A percentile compares a stretch with the other conserved stretches of the same genome.
Evolutionary conservation across 2,329 filamentous ascomycete species (phyloP).

Genomic region (Dothiorella sarmentorum): DNA sequence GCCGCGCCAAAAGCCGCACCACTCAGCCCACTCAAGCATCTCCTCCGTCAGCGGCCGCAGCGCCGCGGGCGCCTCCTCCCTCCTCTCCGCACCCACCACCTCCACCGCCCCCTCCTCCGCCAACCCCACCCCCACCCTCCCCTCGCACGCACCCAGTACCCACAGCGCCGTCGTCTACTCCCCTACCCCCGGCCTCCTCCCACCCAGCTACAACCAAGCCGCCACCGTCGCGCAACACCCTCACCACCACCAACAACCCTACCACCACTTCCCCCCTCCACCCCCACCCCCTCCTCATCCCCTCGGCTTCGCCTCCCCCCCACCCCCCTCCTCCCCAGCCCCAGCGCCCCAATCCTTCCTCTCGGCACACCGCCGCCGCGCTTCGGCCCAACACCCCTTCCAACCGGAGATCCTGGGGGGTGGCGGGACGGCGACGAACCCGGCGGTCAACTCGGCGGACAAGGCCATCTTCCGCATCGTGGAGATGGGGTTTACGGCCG

Average conservation of each 20-base stretch:
- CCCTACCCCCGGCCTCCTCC: background rate
- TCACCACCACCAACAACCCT: background rate
- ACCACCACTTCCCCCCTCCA: background rate
- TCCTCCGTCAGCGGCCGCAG: background rate
- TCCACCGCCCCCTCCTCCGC: background rate
- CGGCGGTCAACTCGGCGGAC: slow-evolving; percentile 53
- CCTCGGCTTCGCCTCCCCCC: background rate
- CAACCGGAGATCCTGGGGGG: slow-evolving; percentile 26
- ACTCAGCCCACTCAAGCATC: background rate
- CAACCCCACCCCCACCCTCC: background rate
- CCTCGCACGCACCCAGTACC: background rate
- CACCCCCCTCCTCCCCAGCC: background rate
- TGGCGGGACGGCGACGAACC: slow-evolving; percentile 24
- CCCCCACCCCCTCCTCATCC: background rate
- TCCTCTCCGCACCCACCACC: background rate
- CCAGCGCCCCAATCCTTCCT: background rate
- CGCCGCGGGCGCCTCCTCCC: background rate
- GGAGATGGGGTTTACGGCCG: slow-evolving; percentile 57
- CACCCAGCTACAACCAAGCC: background rate
- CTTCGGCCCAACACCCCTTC: slow-evolving; percentile 29
- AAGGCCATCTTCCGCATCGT: slow-evolving; percentile 56
- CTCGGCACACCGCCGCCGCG: background rate
- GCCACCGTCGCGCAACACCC: background rate
- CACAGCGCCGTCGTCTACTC: background rate
- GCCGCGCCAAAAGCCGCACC: too few species aligned